These are phyloP conservation scores for Fusarium falciforme DNA, from an alignment of 2,329 filamentous ascomycete genomes.

Conservation along the genomic window DNA sequence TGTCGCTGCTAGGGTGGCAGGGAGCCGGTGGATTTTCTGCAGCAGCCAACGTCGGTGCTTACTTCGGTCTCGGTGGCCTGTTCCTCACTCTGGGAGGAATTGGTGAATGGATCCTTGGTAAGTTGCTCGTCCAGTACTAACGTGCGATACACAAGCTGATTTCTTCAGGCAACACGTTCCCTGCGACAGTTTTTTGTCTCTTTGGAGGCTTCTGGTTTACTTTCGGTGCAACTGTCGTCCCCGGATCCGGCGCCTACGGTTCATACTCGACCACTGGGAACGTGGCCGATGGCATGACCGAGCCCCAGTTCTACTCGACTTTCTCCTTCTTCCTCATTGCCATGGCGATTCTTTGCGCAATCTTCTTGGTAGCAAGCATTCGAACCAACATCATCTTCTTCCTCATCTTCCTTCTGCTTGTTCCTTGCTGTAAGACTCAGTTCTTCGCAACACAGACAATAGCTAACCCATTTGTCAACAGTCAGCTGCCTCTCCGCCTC, in stretches of 20 bases:
- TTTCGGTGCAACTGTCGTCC: conserved; percentile 61
- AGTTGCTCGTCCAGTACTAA: neutral
- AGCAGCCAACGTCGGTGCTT: conserved; percentile 50
- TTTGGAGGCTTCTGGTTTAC: conserved; percentile 64
- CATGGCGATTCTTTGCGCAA: conserved; percentile 70
- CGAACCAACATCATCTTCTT: conserved; percentile 75
- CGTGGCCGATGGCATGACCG: conserved; percentile 52
- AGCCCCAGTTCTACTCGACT: conserved; percentile 59
- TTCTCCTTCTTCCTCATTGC: conserved; percentile 69
- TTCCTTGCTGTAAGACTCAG: conserved; percentile 47
- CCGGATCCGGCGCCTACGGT: conserved; percentile 58
- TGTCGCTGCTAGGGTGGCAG: conserved; percentile 46
- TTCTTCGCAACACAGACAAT: too few species aligned
- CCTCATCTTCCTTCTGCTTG: conserved; percentile 68
- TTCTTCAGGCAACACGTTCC: conserved; percentile 60
- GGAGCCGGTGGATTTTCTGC: conserved; percentile 46
- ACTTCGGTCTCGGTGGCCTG: conserved; percentile 59
- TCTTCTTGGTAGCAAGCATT: conserved; percentile 72
- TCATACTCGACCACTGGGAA: conserved; percentile 47
- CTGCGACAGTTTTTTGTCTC: conserved; percentile 62
- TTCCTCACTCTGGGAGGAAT: conserved; percentile 59
- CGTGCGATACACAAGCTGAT: neutral
- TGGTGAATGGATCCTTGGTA: conserved; percentile 62
- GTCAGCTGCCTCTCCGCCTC: conserved; percentile 45
- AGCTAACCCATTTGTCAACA: conserved; percentile 10